Conservation (phyloP, 2,329 filamentous ascomycete genomes). For the Cephalotrichum gorgonifer region DNA sequence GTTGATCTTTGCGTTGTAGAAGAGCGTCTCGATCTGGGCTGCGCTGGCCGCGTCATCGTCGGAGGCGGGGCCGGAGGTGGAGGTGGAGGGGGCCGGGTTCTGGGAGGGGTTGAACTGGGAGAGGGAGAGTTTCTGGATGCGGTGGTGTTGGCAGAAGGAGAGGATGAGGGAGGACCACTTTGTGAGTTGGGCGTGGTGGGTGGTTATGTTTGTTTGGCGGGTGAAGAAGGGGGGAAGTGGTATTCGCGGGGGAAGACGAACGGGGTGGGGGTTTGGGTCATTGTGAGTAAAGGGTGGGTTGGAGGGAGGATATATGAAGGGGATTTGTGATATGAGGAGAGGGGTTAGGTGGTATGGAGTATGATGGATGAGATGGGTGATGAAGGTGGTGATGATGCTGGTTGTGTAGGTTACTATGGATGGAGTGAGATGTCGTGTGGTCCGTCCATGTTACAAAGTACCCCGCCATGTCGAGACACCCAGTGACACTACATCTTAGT, state of each 20-base stretch:
- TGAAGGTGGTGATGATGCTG: not conserved
- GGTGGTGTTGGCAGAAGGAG: constrained; percentile 69
- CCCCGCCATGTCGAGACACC: too few relatives aligned
- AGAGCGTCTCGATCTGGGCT: constrained; percentile 29
- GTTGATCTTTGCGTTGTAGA: constrained; percentile 45
- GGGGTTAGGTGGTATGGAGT: not conserved
- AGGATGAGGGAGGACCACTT: constrained; percentile 86
- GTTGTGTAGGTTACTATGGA: too few relatives aligned
- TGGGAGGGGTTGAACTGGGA: constrained; percentile 42
- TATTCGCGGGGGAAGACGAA: constrained; percentile 56
- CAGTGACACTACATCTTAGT: too few relatives aligned
- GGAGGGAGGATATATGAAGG: not conserved
- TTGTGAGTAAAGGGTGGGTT: not conserved
- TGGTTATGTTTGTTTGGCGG: constrained; percentile 63
- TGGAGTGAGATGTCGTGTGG: too few relatives aligned
- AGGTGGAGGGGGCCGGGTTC: constrained; percentile 15
- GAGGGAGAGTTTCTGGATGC: constrained; percentile 65
- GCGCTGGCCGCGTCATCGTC: constrained; percentile 28
- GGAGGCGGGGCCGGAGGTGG: constrained; percentile 21
- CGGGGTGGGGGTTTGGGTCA: not conserved
- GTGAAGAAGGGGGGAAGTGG: constrained; percentile 83
- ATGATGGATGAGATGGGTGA: not conserved
- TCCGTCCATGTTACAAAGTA: too few relatives aligned
- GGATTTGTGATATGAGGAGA: not conserved
- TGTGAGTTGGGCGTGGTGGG: constrained; percentile 62